A percentile compares a stretch with the other conserved stretches of the same genome.
Conservation (phyloP, 306 rosid species). For the Prosopis cineraria region DNA sequence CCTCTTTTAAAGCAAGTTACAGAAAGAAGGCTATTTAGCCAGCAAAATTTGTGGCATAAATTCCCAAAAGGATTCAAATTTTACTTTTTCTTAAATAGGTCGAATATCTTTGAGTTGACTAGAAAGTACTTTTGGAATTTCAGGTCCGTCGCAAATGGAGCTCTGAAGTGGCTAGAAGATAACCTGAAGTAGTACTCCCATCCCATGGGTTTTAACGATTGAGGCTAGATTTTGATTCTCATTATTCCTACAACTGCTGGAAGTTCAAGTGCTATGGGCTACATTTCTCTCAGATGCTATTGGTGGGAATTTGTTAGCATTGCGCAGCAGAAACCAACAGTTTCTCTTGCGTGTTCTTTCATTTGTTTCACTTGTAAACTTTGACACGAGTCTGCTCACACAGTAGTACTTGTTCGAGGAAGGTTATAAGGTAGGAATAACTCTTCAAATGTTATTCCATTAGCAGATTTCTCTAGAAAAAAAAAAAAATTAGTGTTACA, state of each 20-base stretch:
- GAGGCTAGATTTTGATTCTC: conserved; percentile 34
- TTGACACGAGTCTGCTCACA: conserved; percentile 33
- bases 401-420: conserved; percentile 31
- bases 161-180: conserved; percentile 92
- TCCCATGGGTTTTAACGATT: conserved; percentile 22
- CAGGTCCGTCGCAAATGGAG: conserved; percentile 92
- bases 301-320: conserved; percentile 5
- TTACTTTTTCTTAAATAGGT: background rate
- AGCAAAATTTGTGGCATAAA: background rate
- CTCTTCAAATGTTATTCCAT: conserved; percentile 14
- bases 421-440: background rate
- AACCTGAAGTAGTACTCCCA: conserved; percentile 66
- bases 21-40: background rate
- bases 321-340: conserved; percentile 35
- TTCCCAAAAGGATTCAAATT: background rate
- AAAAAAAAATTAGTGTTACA: background rate
- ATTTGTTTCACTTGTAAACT: conserved; percentile 57
- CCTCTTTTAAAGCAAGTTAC: background rate
- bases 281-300: conserved; percentile 37
- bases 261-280: conserved; percentile 28
- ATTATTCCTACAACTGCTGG: conserved; percentile 23
- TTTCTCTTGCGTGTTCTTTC: conserved; percentile 52
- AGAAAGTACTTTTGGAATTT: conserved; percentile 11
- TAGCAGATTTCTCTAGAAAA: conserved; percentile 34
- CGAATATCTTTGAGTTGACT: conserved; percentile 21